Evolutionary conservation across 805 yeast genomes (phyloP).

Genomic region (Starmerella kuoi): DNA sequence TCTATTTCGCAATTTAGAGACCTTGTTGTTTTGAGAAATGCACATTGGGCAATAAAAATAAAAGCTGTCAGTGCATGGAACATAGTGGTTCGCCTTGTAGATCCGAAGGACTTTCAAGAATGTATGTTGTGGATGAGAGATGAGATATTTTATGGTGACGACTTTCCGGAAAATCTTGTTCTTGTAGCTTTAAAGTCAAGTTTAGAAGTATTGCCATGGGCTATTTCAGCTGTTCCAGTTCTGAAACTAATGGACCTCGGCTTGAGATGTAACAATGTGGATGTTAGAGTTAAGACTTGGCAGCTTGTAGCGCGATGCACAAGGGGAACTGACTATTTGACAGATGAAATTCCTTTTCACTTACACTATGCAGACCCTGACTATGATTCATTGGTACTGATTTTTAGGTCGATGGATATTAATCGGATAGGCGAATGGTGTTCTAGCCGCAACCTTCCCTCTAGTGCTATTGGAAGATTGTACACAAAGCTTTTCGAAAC

Average conservation of each 20-base stretch:
- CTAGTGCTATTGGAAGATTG: too few relatives aligned
- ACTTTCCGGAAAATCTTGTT: conserved; percentile 5
- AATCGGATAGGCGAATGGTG: too few relatives aligned
- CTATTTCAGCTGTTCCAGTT: conserved; percentile 6
- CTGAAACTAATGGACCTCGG: conserved; percentile 4
- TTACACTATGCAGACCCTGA: too few relatives aligned
- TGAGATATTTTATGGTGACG: conserved; percentile 9
- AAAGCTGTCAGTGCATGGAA: conserved; percentile 23
- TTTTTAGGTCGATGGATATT: too few relatives aligned
- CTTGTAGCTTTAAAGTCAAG: conserved; percentile 2
- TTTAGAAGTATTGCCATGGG: neutral
- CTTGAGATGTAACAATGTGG: neutral
- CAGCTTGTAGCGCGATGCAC: neutral
- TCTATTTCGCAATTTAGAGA: conserved; percentile 20
- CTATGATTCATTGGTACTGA: too few relatives aligned
- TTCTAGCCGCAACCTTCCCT: too few relatives aligned
- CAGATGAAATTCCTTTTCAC: too few relatives aligned
- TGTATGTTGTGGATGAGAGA: conserved; percentile 17
- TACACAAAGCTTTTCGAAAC: too few relatives aligned
- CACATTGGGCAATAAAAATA: conserved; percentile 20
- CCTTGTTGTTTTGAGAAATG: conserved; percentile 12
- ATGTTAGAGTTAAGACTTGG: conserved; percentile 3
- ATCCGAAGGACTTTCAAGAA: conserved; percentile 1
- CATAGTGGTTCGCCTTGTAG: conserved; percentile 7
- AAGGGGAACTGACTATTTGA: too few relatives aligned